Conservation (phyloP, 495 filamentous ascomycete species). For the Neurospora sp. region DNA sequence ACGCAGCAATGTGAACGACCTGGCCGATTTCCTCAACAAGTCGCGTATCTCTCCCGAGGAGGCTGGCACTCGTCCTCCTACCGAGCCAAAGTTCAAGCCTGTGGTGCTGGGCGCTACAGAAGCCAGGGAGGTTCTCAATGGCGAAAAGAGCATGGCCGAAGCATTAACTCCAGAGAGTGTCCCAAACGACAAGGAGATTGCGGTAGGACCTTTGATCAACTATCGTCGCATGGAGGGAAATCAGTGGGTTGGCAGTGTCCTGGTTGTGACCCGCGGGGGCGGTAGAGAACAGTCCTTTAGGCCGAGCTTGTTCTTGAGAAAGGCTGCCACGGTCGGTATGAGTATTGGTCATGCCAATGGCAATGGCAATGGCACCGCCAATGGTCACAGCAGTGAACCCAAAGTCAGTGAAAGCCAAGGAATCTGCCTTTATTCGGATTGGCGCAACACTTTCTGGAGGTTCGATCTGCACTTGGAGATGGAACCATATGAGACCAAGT, state of each 20-base stretch:
- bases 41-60: conserved; percentile 31
- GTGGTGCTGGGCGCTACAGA: conserved; percentile 30
- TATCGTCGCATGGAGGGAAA: conserved; percentile 69
- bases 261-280: conserved; percentile 65
- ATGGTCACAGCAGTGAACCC: neutral
- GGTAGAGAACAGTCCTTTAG: conserved; percentile 29
- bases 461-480: conserved; percentile 56
- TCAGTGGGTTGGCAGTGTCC: conserved; percentile 74
- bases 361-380: conserved; percentile 12
- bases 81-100: conserved; percentile 25
- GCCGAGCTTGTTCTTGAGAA: conserved; percentile 24
- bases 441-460: conserved; percentile 69
- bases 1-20: conserved; percentile 29
- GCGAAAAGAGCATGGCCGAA: conserved; percentile 1
- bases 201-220: conserved; percentile 76
- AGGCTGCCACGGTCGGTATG: conserved; percentile 5
- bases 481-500: conserved; percentile 41
- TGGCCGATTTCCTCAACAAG: conserved; percentile 41
- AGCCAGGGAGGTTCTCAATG: conserved; percentile 8
- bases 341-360: neutral
- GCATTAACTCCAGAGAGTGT: neutral
- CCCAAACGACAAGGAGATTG: conserved; percentile 47
- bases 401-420: conserved; percentile 23
- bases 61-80: neutral
- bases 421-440: conserved; percentile 70